A percentile compares a stretch with the other conserved stretches of the same genome.
phyloP scores from a whole-genome alignment of 768 basidiomycete species.

The Boletus bicolor region DNA sequence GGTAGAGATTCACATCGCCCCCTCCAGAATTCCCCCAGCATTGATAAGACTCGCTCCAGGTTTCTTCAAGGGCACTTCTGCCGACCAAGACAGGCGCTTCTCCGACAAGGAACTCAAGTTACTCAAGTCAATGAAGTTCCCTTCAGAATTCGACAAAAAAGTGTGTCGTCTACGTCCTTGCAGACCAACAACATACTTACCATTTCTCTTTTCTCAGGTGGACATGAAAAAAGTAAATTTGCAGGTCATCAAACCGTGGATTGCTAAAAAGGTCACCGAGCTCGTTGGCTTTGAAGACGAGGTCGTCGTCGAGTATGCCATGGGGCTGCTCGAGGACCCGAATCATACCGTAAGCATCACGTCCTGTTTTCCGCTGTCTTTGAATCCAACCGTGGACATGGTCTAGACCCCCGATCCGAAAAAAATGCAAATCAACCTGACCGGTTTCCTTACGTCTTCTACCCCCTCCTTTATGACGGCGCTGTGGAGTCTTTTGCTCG shows the following conservation, averaged over 20 bases:
- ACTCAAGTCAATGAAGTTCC: slow-evolving; percentile 88
- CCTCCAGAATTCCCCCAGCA: slow-evolving; percentile 9
- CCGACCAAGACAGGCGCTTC: slow-evolving; percentile 89
- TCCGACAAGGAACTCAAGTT: slow-evolving; percentile 93
- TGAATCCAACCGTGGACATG: neutral
- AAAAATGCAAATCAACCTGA: slow-evolving; percentile 93
- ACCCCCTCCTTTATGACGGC: slow-evolving; percentile 84
- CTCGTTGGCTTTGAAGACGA: slow-evolving; percentile 95
- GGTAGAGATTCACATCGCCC: slow-evolving; percentile 31
- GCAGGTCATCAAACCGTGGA: slow-evolving; percentile 90
- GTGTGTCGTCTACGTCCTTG: slow-evolving; percentile 32
- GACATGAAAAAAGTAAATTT: slow-evolving; percentile 96
- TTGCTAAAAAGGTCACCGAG: slow-evolving; percentile 88
- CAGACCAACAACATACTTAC: neutral
- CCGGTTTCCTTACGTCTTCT: slow-evolving; percentile 87
- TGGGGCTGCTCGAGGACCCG: slow-evolving; percentile 88
- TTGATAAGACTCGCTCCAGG: slow-evolving; percentile 40
- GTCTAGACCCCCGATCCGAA: slow-evolving; percentile 82
- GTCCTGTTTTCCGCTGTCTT: too few species aligned
- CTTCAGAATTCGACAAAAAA: slow-evolving; percentile 85
- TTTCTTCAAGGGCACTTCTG: slow-evolving; percentile 88
- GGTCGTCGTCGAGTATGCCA: slow-evolving; percentile 93
- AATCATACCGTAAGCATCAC: slow-evolving; percentile 64
- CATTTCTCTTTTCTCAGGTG: slow-evolving; percentile 46
- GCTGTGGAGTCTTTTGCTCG: slow-evolving; percentile 89